Evolutionary conservation across 306 rosid genomes (phyloP).

Genomic region (Oemleria cerasiformis): DNA sequence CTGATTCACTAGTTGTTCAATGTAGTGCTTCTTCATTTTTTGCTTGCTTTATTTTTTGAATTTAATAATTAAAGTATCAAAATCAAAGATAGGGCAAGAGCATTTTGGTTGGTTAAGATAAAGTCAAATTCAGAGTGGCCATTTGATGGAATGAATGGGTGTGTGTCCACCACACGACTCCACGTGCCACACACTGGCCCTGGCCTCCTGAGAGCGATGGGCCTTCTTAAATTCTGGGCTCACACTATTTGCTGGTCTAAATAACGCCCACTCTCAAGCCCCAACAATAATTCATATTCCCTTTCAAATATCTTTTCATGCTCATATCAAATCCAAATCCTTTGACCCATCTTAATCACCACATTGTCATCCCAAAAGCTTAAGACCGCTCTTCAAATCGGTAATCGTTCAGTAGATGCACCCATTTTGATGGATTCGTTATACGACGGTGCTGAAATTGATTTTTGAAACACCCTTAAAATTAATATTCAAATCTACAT

Average conservation of each 20-base stretch:
- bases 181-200: constrained; percentile 23
- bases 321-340: background rate
- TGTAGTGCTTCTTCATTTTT: background rate
- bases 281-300: background rate
- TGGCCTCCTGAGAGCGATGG: constrained; percentile 15
- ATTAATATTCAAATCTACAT: too few species aligned
- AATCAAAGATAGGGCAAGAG: background rate
- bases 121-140: constrained; percentile 23
- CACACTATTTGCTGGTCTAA: background rate
- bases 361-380: too few species aligned
- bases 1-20: background rate
- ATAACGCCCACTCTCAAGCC: background rate
- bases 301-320: background rate
- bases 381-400: too few species aligned
- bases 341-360: background rate
- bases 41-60: background rate
- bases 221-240: background rate
- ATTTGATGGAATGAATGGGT: background rate
- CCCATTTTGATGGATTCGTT: too few species aligned
- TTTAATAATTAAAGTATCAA: background rate
- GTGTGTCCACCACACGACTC: constrained; percentile 25
- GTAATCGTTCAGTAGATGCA: too few species aligned
- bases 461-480: too few species aligned
- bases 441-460: too few species aligned
- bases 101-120: constrained; percentile 23